phyloP scores from a whole-genome alignment of 306 rosid species.

The Cucurbita moschata region DNA sequence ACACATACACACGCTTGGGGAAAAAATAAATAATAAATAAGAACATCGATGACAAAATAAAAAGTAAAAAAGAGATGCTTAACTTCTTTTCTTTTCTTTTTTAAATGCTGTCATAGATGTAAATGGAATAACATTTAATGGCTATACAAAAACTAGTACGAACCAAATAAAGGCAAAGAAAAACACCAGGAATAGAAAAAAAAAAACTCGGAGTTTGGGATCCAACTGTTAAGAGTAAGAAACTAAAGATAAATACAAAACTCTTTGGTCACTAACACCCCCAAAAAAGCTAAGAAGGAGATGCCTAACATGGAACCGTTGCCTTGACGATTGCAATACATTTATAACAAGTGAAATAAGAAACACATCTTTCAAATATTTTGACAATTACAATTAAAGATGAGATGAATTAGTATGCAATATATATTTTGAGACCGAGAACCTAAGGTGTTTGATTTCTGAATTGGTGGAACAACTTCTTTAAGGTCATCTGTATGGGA shows the following conservation, averaged over 20 bases:
- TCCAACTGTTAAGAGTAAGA: neutral
- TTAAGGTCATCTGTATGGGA: neutral
- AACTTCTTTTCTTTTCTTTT: neutral
- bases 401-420: neutral
- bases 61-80: neutral
- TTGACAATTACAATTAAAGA: neutral
- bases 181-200: neutral
- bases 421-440: neutral
- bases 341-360: neutral
- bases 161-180: neutral
- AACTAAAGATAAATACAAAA: neutral
- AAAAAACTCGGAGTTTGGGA: neutral
- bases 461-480: neutral
- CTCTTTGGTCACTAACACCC: neutral
- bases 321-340: neutral
- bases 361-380: neutral
- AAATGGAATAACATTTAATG: neutral
- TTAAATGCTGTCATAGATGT: neutral
- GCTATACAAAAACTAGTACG: neutral
- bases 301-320: neutral
- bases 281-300: neutral
- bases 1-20: neutral
- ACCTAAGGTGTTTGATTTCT: neutral
- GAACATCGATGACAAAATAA: neutral
- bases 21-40: neutral